Evolutionary conservation across 2,329 filamentous ascomycete species (phyloP), one percentile per base, ranked within the genome.

Genomic region (Calcarisporium arbuscula): DNA sequence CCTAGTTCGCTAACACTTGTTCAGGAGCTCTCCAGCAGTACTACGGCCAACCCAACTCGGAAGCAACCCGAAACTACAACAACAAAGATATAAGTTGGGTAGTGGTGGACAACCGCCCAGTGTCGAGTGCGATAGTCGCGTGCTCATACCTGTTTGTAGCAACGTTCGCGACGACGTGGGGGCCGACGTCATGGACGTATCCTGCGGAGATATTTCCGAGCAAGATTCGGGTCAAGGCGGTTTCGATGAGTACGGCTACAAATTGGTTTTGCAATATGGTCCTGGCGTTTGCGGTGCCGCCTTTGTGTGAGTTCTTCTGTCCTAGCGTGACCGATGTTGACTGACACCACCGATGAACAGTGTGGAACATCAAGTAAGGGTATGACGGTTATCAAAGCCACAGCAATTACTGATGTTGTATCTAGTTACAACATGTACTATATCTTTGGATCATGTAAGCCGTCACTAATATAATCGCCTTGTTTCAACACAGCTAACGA

Each of bases 361-460:
- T 53, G 8, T 60, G 60, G 50, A 65, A 66, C 30, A 76, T 77
- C 51, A 77, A 77, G 50, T 52, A 42, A 42, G 46, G 15, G 15
- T 11, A 6, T n/a, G 23, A 20, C 4, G 8, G 2, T 6, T 36
- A 8, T 10, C 5, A 10, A 10, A 14, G n/a, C n/a, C n/a, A n/a
- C n/a, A 25, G 22, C 25, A 5, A 2, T 6, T 19, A 19, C 38
- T 43, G n/a, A 45, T 18, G 19, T 15, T 20, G 4, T 14, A 14
- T n/a, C 28, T 18, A n/a, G 14, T 56, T 79, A 63, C 61, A 67
- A 72, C 48, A 77, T 77, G 43, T 89, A 88, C 58, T 74, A 88
- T 56, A 68, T 90, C 43, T 90, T 90, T 51, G 85, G 72, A 10
- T 70, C 77, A 12, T 86, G 49, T 47, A 38, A 6, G 49, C 41